These are phyloP conservation scores for Aspergillus pseudoterreus DNA, from an alignment of 2,329 filamentous ascomycete genomes.

Conservation along the genomic window DNA sequence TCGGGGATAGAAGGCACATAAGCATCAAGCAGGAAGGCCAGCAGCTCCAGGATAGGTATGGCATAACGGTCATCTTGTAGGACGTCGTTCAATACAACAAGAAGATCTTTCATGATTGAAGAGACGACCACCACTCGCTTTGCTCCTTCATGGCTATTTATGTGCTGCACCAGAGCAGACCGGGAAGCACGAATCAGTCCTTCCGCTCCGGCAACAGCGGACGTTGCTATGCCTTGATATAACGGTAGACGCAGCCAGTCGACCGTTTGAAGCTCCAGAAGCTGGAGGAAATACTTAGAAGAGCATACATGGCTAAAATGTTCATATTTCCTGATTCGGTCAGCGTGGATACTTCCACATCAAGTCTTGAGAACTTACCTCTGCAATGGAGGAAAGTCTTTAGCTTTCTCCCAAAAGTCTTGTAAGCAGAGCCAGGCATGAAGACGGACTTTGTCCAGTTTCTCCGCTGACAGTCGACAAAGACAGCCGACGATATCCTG, in stretches of 20 bases:
- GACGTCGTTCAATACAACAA: constrained; percentile 52
- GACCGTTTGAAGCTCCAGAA: constrained; percentile 34
- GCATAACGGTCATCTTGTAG: constrained; percentile 65
- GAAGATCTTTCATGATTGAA: constrained; percentile 50
- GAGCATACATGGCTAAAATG: constrained; percentile 46
- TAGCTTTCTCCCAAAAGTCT: constrained; percentile 34
- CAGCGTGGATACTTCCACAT: constrained; percentile 7
- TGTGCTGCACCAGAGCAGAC: constrained; percentile 37
- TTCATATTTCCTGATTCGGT: constrained; percentile 34
- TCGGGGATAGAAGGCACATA: constrained; percentile 35
- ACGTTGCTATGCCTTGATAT: constrained; percentile 43
- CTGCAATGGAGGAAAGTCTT: constrained; percentile 31
- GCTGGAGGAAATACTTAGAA: constrained; percentile 40
- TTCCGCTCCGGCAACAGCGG: constrained; percentile 43
- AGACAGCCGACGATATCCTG: constrained; percentile 39
- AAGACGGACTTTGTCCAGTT: constrained; percentile 78
- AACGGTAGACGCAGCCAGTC: constrained; percentile 37
- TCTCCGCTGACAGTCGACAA: constrained; percentile 76
- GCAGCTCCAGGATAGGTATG: constrained; percentile 71
- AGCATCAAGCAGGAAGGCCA: constrained; percentile 72
- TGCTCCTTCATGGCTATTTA: constrained; percentile 21
- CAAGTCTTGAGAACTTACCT: constrained; percentile 35
- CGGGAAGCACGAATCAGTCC: constrained; percentile 42
- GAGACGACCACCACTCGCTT: constrained; percentile 38
- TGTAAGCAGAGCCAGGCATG: constrained; percentile 45